Base-by-base conservation (phyloP, 176 grass and related monocot species). In the Oryza officinalis region DNA sequence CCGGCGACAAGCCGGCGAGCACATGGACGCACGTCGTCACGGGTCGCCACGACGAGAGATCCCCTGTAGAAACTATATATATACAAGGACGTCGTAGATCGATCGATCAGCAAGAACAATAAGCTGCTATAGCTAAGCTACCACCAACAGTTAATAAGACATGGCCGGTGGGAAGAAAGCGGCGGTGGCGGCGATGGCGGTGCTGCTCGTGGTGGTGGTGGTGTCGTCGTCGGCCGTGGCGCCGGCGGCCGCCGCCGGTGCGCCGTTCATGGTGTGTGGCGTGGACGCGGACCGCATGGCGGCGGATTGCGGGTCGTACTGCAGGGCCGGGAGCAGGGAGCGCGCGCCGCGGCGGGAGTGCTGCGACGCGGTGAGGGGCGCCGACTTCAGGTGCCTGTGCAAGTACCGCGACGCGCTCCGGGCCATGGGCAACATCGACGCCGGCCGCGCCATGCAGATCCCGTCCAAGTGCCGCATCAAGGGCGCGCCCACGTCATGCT, bases 321-420 rank as follows among this genome's bases (percentile, higher is more conserved):
- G 74, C 83, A 9, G 12, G 1, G 0, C 12, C 23, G 32, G 69
- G 71, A 68, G 46, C 69, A n/a, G 4, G 71, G 27, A 82, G 71
- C 64, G 78, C 0, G 22, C 1, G 38, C 23, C 30, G 65, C 4
- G 20, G 13, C n/a, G 35, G 1, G 32, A 1, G 1, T 94, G 92
- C 92, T 94, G 92, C 83, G 2, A 20, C 28, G 82, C 86, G 13
- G 28, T 94, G 15, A 25, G 1, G 10, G 0, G 18, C 22, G 92
- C 88, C 74, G 27, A 94, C 59, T 7, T 84, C n/a, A 1, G 1
- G 0, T 94, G 92, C 92, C 37, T 90, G 57, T 88, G 92, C 84
- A 0, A 0, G 9, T 89, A 70, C 83, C 69, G 67, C 83, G 1
- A 1, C 38, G 0, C 0, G 49, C 65, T 69, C 67, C 2, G 28